Base-by-base conservation (phyloP, 805 yeast species). In the Lipomyces kockii region DNA sequence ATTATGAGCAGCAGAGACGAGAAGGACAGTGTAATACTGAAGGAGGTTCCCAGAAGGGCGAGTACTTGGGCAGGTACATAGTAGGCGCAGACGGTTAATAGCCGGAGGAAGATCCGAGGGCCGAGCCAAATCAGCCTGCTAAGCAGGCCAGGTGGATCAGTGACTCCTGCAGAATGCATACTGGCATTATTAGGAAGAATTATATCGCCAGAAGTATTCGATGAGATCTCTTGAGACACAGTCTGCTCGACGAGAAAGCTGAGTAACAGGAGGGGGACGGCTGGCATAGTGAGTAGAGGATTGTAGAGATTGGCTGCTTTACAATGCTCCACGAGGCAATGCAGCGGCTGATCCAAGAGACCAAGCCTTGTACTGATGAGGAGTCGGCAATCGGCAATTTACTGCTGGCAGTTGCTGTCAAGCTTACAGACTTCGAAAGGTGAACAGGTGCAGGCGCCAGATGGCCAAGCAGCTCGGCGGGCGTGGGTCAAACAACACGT, bases 1-100 rank as follows among this genome's bases (percentile, higher is more conserved):
- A 75, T 60, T 34, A 71, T 66, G n/a, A 74, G 29, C 17, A 74
- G 57, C 25, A 72, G 59, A 12, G 76, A 61, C 8, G 74, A 59
- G 51, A 71, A 72, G 14, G 74, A 66, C 27, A 72, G 65, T 25
- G 71, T 69, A 39, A 68, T 65, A 43, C 66, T 63, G 60, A 68
- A 60, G 3, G 71, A 68, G 39, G 64, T 65, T 8, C 71, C 67
- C 11, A 68, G 65, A 3, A 68, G 37, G 3, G 61, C 52, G 25
- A 65, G 39, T 11, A 58, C 60, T 17, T 62, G 68, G 17, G 65
- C 62, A 3, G 68, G 63, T 8, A 65, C 46, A 46, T 61, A 58
- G 37, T 58, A 65, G 11, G 61, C 63, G 51, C 62, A 29, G 17
- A 58, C 34, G 2, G 58, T 27, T 14, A 65, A 39, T 4, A 58